A percentile compares a stretch with the other conserved stretches of the same genome.
Conservation (phyloP, 2,329 filamentous ascomycete genomes). For the Fusarium torreyae region DNA sequence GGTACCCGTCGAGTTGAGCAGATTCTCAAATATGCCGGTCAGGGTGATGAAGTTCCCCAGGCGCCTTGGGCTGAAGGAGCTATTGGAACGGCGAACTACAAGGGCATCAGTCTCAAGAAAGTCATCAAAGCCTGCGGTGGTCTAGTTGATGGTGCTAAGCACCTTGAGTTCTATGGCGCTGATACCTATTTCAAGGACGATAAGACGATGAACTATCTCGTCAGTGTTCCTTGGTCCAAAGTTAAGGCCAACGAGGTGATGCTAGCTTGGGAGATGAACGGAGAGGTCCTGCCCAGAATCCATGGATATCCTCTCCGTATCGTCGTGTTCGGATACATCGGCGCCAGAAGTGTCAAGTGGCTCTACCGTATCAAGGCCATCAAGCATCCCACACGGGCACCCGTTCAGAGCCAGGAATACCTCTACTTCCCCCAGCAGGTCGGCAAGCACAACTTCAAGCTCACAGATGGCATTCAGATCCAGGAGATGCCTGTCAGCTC, state of each 20-base stretch:
- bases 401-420: slow-evolving; percentile 76
- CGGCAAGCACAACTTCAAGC: slow-evolving; percentile 75
- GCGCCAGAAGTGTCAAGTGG: slow-evolving; percentile 76
- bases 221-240: slow-evolving; percentile 77
- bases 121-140: slow-evolving; percentile 80
- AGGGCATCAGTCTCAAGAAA: slow-evolving; percentile 76
- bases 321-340: slow-evolving; percentile 77
- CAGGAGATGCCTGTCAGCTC: slow-evolving; percentile 80
- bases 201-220: slow-evolving; percentile 76
- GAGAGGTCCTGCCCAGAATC: slow-evolving; percentile 72
- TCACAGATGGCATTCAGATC: slow-evolving; percentile 74
- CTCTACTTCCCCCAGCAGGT: slow-evolving; percentile 78
- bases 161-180: slow-evolving; percentile 78
- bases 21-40: slow-evolving; percentile 74
- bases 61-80: slow-evolving; percentile 76
- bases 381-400: slow-evolving; percentile 67
- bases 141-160: slow-evolving; percentile 66
- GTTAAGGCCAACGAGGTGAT: slow-evolving; percentile 77
- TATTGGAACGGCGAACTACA: slow-evolving; percentile 75
- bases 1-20: slow-evolving; percentile 80
- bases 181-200: slow-evolving; percentile 82
- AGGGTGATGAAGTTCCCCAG: slow-evolving; percentile 74
- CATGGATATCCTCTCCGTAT: slow-evolving; percentile 76
- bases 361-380: slow-evolving; percentile 75
- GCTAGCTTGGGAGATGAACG: slow-evolving; percentile 81